A percentile compares a stretch with the other conserved stretches of the same genome.
phyloP scores from a whole-genome alignment of 73 alveolate species.

The Durusdinium trenchii region DNA sequence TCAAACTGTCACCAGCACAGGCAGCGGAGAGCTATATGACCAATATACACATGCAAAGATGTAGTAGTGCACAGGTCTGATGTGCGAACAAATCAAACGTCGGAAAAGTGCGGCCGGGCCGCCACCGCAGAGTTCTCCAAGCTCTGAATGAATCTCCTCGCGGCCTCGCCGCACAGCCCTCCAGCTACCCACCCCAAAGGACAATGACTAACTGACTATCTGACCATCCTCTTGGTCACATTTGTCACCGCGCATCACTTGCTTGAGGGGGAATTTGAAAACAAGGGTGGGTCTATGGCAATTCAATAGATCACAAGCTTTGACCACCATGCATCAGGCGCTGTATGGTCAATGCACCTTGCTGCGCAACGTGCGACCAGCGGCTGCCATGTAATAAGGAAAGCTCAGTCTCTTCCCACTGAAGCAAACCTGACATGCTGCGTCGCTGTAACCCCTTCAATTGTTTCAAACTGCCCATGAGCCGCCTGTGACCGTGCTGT shows the following conservation, averaged over 20 bases:
- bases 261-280: too few species aligned
- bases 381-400: slow-evolving; percentile 39
- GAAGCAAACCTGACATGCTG: slow-evolving; percentile 29
- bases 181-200: too few species aligned
- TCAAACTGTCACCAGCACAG: too few species aligned
- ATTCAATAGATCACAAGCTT: not conserved
- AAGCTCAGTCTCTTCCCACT: slow-evolving; percentile 70
- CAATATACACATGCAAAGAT: too few species aligned
- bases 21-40: too few species aligned
- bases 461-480: too few species aligned
- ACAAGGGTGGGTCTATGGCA: too few species aligned
- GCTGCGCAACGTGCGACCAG: slow-evolving; percentile 53
- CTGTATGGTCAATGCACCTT: slow-evolving; percentile 3
- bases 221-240: too few species aligned
- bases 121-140: slow-evolving; percentile 1
- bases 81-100: too few species aligned
- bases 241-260: too few species aligned
- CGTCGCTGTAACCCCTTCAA: not conserved
- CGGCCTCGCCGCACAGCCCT: slow-evolving; percentile 38
- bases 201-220: too few species aligned
- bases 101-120: not conserved
- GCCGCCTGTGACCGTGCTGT: slow-evolving; percentile 11
- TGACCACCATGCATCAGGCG: not conserved
- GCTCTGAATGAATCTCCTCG: slow-evolving; percentile 57
- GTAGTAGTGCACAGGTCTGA: too few species aligned